Base-by-base conservation (phyloP, 176 grass and related monocot genomes). In the Dactylis glomerata region DNA sequence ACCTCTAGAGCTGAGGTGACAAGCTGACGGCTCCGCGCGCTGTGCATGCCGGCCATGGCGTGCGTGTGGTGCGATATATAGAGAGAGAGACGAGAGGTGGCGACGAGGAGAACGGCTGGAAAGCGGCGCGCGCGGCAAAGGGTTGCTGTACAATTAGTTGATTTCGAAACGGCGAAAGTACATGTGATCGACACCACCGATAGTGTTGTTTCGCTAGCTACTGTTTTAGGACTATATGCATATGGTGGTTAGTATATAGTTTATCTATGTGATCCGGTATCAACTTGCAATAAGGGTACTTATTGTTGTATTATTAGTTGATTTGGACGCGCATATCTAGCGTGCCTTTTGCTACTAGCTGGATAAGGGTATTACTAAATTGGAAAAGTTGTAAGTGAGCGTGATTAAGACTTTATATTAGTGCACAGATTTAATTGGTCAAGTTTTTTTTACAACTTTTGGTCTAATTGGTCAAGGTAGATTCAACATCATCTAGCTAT, bases 81-180 rank as follows among this genome's bases (percentile, higher is more conserved):
- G 55, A 40, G 34, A 64, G 28, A 58, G 17, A 22, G 32, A 55
- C 5, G n/a, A 79, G 15, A 66, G 79, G 34, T 65, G 67, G 51
- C 83, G 20, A 15, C 2, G 31, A 36, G 9, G 13, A 16, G 16
- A 31, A 26, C 72, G 28, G 68, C 37, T 40, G 57, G 70, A 89
- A 76, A 82, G 72, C 78, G 73, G 50, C 46, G 13, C 52, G 57
- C 76, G 27, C 79, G 68, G 73, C 80, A 28, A 77, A 88, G 12
- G 20, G 38, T 26, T n/a, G n/a, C n/a, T n/a, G n/a, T n/a, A n/a
- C n/a, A n/a, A n/a, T n/a, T n/a, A n/a, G n/a, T n/a, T n/a, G n/a
- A n/a, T n/a, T n/a, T n/a, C 26, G 20, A 62, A 67, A 67, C 56
- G 7, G 70, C 19, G 71, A 2, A 76, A 89, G 87, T 81, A 90